Percentiles rank a stretch among this genome's conserved stretches.
Evolutionary conservation across 768 basidiomycete species (phyloP).

Genomic region (Omphalotus guepiniiformis): DNA sequence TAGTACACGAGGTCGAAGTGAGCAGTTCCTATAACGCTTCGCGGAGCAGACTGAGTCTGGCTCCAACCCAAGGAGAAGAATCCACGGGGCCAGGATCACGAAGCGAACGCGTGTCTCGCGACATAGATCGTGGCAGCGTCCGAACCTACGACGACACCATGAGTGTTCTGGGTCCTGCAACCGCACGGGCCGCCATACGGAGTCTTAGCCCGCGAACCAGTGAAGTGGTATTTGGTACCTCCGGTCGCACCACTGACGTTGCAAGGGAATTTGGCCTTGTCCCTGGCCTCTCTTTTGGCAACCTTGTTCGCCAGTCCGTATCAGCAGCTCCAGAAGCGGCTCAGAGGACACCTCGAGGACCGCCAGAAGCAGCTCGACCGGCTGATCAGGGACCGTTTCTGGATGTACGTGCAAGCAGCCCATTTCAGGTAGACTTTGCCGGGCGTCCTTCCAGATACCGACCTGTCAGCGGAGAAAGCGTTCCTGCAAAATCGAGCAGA

Average conservation of each 20-base stretch:
- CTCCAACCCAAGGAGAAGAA: neutral
- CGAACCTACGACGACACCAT: constrained; percentile 25
- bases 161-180: constrained; percentile 25
- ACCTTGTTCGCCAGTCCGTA: neutral
- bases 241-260: too few relatives aligned
- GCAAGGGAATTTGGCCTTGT: too few relatives aligned
- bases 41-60: neutral
- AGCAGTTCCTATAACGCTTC: constrained; percentile 1
- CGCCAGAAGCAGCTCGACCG: constrained; percentile 4
- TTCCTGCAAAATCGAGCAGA: neutral
- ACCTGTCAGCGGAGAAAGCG: neutral
- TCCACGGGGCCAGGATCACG: too few relatives aligned
- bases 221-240: constrained; percentile 24
- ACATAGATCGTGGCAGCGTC: constrained; percentile 22
- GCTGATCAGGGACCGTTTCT: constrained; percentile 23
- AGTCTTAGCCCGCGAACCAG: constrained; percentile 43
- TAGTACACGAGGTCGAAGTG: constrained; percentile 5
- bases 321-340: neutral
- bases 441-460: constrained; percentile 9
- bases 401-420: constrained; percentile 37
- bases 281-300: neutral
- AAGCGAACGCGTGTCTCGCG: neutral
- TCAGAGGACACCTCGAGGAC: neutral
- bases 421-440: constrained; percentile 41
- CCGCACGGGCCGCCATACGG: constrained; percentile 37